Evolutionary conservation across 139 green algal genomes (phyloP), one percentile per base, ranked within the genome.

Genomic region (Deuterostichococcus epilithicus): DNA sequence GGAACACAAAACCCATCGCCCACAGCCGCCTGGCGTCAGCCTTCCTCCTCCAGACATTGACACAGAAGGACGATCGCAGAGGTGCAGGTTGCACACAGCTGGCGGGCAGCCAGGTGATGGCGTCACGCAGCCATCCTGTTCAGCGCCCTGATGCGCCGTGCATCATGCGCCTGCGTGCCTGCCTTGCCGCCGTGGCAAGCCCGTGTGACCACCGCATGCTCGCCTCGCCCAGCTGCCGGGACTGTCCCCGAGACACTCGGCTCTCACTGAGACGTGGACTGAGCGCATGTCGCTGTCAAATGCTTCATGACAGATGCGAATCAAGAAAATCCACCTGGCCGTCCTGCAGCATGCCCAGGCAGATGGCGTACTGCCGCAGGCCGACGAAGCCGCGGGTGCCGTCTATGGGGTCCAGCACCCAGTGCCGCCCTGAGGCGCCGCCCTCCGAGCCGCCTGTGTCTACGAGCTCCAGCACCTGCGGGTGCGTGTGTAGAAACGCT

Each of bases 351-450:
- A 98, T 82, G 66, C 92, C 95, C 20, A 99, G 87, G 78, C 93
- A 97, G 25, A 99, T 90, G 2, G 90, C 85, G 80, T 99, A 99
- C 86, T 99, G 95, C 25, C 97, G 81, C 81, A 89, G 90, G 68
- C 90, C 89, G 67, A 99, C 93, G 86, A 99, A 99, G 70, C 94
- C 94, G 26, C 93, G 86, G 2, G 94, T 98, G 42, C 95, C 96
- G 79, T 96, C 94, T 71, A 98, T 98, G 45, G 94, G 94, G 72
- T 98, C 94, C 68, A 98, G 89, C 71, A 98, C 94, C 94, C 94
- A 98, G 83, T 97, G 91, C 28, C 81, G 74, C 3, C 93, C 93
- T 35, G 70, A 25, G 35, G 82, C 38, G 2, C 94, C 94, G 32
- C 93, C 94, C 30, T 82, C 30, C 18, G 87, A 94, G 18, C 20